A percentile compares a stretch with the other conserved stretches of the same genome.
phyloP scores from a whole-genome alignment of 768 basidiomycete species.

The Piloderma croceum region DNA sequence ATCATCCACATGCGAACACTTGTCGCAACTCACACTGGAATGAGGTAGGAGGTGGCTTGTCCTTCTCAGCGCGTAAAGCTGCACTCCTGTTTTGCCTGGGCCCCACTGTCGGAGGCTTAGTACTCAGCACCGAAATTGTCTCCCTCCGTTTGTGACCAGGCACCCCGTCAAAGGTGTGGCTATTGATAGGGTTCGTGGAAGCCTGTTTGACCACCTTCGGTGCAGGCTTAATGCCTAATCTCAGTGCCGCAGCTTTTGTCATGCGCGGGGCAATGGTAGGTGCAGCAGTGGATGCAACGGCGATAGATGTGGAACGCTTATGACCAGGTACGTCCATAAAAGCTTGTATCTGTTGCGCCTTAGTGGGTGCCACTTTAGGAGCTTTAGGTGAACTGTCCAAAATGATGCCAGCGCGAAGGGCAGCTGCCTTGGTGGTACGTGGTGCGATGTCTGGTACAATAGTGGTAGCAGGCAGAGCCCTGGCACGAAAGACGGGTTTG shows the following conservation, averaged over 20 bases:
- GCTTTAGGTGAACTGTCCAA: conserved; percentile 27
- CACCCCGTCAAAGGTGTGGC: conserved; percentile 61
- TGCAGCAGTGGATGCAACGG: conserved; percentile 70
- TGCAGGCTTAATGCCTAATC: conserved; percentile 51
- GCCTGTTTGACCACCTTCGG: conserved; percentile 33
- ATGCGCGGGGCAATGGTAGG: conserved; percentile 68
- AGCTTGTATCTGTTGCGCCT: conserved; percentile 55
- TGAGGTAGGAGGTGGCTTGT: conserved; percentile 60
- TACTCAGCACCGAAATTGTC: conserved; percentile 63
- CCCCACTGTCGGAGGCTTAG: conserved; percentile 52
- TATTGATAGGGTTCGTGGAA: conserved; percentile 21
- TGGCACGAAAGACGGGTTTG: conserved; percentile 56
- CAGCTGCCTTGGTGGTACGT: conserved; percentile 69
- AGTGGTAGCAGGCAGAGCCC: conserved; percentile 58
- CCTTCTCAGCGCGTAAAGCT: conserved; percentile 61
- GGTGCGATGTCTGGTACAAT: conserved; percentile 66
- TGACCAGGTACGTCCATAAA: conserved; percentile 81
- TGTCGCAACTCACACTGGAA: conserved; percentile 54
- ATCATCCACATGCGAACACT: background rate
- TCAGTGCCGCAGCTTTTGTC: conserved; percentile 69
- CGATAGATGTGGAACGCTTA: conserved; percentile 61
- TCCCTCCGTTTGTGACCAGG: conserved; percentile 82
- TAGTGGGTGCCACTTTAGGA: conserved; percentile 51
- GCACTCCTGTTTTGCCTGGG: conserved; percentile 77
- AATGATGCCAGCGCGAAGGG: conserved; percentile 45